Conservation (phyloP, 75 land plant genomes). For the Picea sitchensis region DNA sequence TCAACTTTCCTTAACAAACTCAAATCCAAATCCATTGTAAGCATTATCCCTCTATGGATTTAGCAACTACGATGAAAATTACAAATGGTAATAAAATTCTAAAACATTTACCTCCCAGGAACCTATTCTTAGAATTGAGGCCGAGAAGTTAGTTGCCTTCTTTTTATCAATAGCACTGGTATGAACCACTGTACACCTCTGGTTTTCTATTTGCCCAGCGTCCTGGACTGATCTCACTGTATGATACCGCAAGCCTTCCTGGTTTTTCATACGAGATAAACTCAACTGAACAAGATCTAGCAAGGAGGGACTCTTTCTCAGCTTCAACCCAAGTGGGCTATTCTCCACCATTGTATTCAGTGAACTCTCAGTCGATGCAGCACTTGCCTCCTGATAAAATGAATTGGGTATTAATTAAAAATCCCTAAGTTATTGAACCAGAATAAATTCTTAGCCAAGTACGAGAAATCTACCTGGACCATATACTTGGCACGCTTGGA, state of each 20-base stretch:
- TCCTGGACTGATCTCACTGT: constrained; percentile 3
- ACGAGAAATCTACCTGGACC: no score
- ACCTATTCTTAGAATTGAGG: constrained; percentile 57
- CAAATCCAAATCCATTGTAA: no score
- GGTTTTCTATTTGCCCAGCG: background rate
- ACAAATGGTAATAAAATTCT: background rate
- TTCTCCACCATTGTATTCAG: constrained; percentile 18
- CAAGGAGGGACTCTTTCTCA: constrained; percentile 65
- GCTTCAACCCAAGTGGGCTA: constrained; percentile 61
- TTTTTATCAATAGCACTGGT: constrained; percentile 41
- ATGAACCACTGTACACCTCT: background rate
- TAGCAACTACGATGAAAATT: background rate
- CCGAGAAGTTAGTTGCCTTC: constrained; percentile 79
- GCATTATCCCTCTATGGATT: no score
- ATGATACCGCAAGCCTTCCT: background rate
- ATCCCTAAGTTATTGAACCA: no score
- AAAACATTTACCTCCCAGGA: constrained; percentile 63
- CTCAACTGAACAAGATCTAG: constrained; percentile 42
- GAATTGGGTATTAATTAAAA: no score
- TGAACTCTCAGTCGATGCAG: no score
- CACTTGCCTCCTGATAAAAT: no score
- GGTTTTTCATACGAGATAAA: constrained; percentile 1
- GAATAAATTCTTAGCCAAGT: no score
- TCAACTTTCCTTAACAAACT: no score
- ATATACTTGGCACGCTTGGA: no score